These are phyloP conservation scores for Acarospora socialis DNA, from an alignment of 2,329 filamentous ascomycete genomes.

Conservation along the genomic window DNA sequence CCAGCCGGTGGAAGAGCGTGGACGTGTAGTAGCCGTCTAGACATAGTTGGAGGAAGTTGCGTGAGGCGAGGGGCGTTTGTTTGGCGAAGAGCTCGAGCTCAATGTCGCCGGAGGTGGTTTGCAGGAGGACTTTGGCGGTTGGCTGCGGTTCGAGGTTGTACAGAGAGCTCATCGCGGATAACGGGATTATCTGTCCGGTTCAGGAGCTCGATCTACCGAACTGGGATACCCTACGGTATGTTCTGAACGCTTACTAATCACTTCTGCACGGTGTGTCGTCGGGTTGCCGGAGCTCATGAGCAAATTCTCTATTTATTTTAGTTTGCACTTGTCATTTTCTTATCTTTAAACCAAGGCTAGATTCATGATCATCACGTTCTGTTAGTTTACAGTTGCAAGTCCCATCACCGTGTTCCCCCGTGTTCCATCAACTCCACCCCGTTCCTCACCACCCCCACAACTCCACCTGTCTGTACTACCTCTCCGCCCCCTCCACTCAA, in stretches of 20 bases:
- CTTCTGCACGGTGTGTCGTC: too few relatives aligned
- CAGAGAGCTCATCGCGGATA: conserved; percentile 79
- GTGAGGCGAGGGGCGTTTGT: conserved; percentile 78
- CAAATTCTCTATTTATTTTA: too few relatives aligned
- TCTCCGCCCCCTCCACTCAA: conserved; percentile 80
- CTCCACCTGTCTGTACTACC: conserved; percentile 75
- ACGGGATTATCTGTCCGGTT: conserved; percentile 5
- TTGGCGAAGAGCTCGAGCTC: conserved; percentile 89
- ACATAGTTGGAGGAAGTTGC: conserved; percentile 91
- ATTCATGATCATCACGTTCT: too few relatives aligned
- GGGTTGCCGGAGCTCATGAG: too few relatives aligned
- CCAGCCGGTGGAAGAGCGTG: conserved; percentile 85
- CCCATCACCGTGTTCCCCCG: too few relatives aligned
- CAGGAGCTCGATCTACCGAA: too few relatives aligned
- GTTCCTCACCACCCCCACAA: conserved; percentile 75
- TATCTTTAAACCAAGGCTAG: too few relatives aligned
- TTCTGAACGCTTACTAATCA: too few relatives aligned
- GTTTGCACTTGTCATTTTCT: too few relatives aligned
- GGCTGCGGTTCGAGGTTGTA: conserved; percentile 94
- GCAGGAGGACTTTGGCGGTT: conserved; percentile 78
- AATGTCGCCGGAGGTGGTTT: conserved; percentile 81
- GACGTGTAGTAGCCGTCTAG: conserved; percentile 91
- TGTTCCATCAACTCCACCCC: conserved; percentile 62
- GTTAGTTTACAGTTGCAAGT: too few relatives aligned
- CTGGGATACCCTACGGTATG: too few relatives aligned